Evolutionary conservation across 768 basidiomycete genomes (phyloP).

Genomic region (Russula sp.): DNA sequence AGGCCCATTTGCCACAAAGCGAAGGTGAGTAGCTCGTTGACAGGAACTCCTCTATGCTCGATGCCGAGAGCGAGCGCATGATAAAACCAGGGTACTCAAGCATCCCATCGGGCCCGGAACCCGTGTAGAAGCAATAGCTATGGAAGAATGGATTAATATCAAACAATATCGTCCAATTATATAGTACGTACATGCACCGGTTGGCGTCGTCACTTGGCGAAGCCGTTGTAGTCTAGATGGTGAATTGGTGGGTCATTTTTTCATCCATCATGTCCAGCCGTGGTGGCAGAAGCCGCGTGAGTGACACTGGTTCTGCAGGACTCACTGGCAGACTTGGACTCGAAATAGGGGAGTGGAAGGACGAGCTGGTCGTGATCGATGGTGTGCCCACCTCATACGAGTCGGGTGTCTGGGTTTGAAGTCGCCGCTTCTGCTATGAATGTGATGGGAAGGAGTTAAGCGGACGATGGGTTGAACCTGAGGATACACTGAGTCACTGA

Average conservation of each 20-base stretch:
- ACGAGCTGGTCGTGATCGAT: conserved; percentile 26
- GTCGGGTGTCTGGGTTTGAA: background rate
- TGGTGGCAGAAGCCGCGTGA: background rate
- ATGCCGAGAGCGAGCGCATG: conserved; percentile 48
- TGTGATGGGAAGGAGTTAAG: conserved; percentile 29
- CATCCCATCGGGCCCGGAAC: conserved; percentile 37
- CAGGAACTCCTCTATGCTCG: conserved; percentile 53
- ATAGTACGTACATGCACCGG: too few relatives aligned
- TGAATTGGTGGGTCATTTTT: too few relatives aligned
- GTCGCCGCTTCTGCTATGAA: conserved; percentile 8
- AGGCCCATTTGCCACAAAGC: conserved; percentile 17
- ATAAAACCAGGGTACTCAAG: conserved; percentile 34
- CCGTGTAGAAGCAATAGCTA: conserved; percentile 84
- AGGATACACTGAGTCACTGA: too few relatives aligned
- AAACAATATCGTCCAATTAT: conserved; percentile 1
- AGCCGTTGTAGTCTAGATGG: too few relatives aligned
- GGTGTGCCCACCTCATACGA: conserved; percentile 27
- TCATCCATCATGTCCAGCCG: too few relatives aligned
- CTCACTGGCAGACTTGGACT: conserved; percentile 24
- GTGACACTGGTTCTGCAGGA: conserved; percentile 4
- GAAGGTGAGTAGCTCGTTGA: conserved; percentile 31
- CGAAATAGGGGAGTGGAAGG: conserved; percentile 22
- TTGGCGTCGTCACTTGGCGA: too few relatives aligned
- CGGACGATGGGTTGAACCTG: conserved; percentile 13
- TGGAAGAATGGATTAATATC: conserved; percentile 23